Percentiles rank a stretch among this genome's conserved stretches.
Evolutionary conservation across 352 stramenopile genomes (phyloP).

Genomic region (Pythium aristosporum): DNA sequence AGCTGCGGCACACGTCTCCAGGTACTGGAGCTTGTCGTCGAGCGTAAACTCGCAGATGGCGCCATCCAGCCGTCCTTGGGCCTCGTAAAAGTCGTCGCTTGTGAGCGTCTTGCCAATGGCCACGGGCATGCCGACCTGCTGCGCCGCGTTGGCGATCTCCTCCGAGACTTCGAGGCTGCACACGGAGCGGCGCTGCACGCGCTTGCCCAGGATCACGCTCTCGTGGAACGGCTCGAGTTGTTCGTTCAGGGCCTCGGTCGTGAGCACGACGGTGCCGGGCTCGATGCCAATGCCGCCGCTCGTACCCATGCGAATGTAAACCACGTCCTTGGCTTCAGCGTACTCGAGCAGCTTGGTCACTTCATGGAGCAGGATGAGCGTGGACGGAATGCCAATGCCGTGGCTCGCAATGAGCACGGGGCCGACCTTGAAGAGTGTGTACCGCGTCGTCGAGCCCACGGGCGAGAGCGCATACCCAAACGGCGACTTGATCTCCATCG

Average conservation of each 20-base stretch:
- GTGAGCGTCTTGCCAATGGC: slow-evolving; percentile 79
- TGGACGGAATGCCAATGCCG: slow-evolving; percentile 80
- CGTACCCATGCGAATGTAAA: slow-evolving; percentile 83
- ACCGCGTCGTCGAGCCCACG: slow-evolving; percentile 71
- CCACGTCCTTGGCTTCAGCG: slow-evolving; percentile 47
- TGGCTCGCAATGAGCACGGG: slow-evolving; percentile 79
- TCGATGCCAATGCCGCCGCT: slow-evolving; percentile 77
- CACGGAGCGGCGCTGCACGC: slow-evolving; percentile 49
- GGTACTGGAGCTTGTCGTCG: slow-evolving; percentile 77
- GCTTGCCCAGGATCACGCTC: slow-evolving; percentile 58
- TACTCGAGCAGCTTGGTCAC: slow-evolving; percentile 84
- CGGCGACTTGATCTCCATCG: slow-evolving; percentile 51
- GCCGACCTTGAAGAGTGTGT: slow-evolving; percentile 81
- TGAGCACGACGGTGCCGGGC: slow-evolving; percentile 78
- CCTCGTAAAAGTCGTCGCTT: slow-evolving; percentile 87
- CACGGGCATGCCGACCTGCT: slow-evolving; percentile 53
- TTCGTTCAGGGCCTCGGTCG: slow-evolving; percentile 82
- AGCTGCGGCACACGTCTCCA: slow-evolving; percentile 45
- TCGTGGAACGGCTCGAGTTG: slow-evolving; percentile 68
- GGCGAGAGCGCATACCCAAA: slow-evolving; percentile 63
- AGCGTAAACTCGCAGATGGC: slow-evolving; percentile 78
- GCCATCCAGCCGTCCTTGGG: slow-evolving; percentile 78
- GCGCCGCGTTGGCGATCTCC: slow-evolving; percentile 49
- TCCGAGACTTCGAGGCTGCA: slow-evolving; percentile 54
- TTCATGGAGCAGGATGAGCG: slow-evolving; percentile 80